Percentiles rank a stretch among this genome's conserved stretches.
phyloP scores from a whole-genome alignment of 352 stramenopile species.

The Phytophthora vignae region DNA sequence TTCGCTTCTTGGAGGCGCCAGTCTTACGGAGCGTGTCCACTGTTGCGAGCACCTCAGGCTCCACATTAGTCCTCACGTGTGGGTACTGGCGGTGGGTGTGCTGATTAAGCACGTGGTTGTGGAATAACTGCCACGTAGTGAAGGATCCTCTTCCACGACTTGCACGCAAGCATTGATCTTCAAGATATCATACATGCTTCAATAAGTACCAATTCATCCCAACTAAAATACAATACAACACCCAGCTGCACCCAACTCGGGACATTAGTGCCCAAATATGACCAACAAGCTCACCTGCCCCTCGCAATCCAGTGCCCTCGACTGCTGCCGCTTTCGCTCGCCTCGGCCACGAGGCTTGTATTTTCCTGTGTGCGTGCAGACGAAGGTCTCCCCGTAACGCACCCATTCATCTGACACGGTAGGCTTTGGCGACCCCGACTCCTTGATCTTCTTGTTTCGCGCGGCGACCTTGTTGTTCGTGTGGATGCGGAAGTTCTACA shows the following conservation, averaged over 20 bases:
- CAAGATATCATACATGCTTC: background rate
- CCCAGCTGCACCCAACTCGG: too few species aligned
- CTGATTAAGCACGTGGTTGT: background rate
- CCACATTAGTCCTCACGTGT: too few species aligned
- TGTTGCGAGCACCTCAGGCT: too few species aligned
- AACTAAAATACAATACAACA: background rate
- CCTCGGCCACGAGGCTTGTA: constrained; percentile 15
- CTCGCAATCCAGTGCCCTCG: constrained; percentile 7
- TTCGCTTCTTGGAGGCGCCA: too few species aligned
- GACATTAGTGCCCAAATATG: too few species aligned
- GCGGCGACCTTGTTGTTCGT: too few species aligned
- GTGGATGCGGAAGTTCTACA: too few species aligned
- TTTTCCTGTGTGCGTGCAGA: constrained; percentile 20
- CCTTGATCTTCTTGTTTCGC: background rate
- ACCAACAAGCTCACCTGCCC: constrained; percentile 12
- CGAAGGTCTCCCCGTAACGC: constrained; percentile 16
- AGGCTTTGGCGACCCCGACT: background rate
- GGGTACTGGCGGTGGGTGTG: background rate
- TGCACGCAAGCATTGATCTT: background rate
- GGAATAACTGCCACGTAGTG: background rate
- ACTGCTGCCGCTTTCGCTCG: constrained; percentile 12
- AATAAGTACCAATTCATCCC: background rate
- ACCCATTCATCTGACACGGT: constrained; percentile 8
- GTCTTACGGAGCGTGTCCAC: too few species aligned
- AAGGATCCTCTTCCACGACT: background rate